These are phyloP conservation scores for Mortierella sp. DNA, from an alignment of 371 early-diverging fungal species.

Conservation along the genomic window DNA sequence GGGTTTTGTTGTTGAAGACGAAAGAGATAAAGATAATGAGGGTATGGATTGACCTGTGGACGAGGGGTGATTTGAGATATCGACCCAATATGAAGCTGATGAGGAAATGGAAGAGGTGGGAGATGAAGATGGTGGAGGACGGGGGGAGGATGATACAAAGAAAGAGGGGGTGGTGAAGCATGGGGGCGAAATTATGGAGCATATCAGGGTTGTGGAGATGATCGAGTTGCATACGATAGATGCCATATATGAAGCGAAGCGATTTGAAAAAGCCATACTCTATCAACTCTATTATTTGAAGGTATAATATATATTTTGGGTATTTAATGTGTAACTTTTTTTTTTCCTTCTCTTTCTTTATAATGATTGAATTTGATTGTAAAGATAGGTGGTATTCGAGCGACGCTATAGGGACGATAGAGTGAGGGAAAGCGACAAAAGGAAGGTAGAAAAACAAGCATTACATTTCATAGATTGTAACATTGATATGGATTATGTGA, in stretches of 20 bases:
- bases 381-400: no score
- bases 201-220: conserved; percentile 37
- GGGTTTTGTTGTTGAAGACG: background rate
- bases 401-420: no score
- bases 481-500: background rate
- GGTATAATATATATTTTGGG: no score
- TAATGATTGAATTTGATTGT: no score
- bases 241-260: conserved; percentile 18
- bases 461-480: background rate
- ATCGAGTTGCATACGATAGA: conserved; percentile 38
- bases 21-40: background rate
- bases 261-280: conserved; percentile 17
- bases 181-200: conserved; percentile 19
- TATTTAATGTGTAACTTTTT: no score
- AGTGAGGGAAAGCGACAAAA: background rate
- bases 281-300: background rate
- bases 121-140: conserved; percentile 2
- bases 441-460: background rate
- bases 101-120: background rate
- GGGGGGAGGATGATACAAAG: background rate
- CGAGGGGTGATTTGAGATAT: background rate
- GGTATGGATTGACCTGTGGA: background rate
- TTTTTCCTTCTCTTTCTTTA: no score
- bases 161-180: conserved; percentile 7
- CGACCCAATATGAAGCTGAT: conserved; percentile 1